Evolutionary conservation across 2,329 filamentous ascomycete genomes (phyloP), one percentile per base, ranked within the genome.

Genomic region (Exophiala aquamarina): DNA sequence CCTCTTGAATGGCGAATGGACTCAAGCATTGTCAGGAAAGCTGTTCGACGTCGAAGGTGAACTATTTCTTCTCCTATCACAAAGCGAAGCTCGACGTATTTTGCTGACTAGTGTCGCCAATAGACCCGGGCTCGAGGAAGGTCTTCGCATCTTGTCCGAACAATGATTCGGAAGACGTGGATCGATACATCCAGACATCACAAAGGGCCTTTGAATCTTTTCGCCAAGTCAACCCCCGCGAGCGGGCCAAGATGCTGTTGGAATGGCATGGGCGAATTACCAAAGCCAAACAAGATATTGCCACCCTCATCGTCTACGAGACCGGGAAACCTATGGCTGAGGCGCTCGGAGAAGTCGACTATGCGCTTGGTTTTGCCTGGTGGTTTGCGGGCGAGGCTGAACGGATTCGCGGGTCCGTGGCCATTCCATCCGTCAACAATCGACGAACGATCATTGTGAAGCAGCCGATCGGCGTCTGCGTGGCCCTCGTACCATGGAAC

Each of bases 401-500:
- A 64, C 71, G 81, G 23, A 75, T 84, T n/a, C 73, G 77, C 18
- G 86, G 86, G 10, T 41, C 44, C 0, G 75, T 84, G 3, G 77
- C 80, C 35, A 72, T 74, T 0, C 76, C 83, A 0, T 71, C 84
- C 0, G 67, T 78, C 0, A 78, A 84, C 0, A 79, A 81, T 20
- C 72, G 86, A 3, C 73, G 85, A 9, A 74, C 83, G 3, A 77
- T 90, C 47, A 86, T 82, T 0, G 77, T 89, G 56, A 91, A 90
- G 69, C 84, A 87, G 64, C 84, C 84, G 0, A 75, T 87, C 47
- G 84, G 84, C 41, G 83, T 87, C 10, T 74, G 77, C 0, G 84
- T 76, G 0, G 84, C 83, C 0, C 66, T 88, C 13, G 82, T 87
- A 1, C 84, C 84, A 2, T 87, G 84, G 84, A 86, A 88, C 58